A percentile compares a stretch with the other conserved stretches of the same genome.
These are phyloP conservation scores for Spiromastix sp. DNA, from an alignment of 2,329 filamentous ascomycete genomes.

Conservation along the genomic window DNA sequence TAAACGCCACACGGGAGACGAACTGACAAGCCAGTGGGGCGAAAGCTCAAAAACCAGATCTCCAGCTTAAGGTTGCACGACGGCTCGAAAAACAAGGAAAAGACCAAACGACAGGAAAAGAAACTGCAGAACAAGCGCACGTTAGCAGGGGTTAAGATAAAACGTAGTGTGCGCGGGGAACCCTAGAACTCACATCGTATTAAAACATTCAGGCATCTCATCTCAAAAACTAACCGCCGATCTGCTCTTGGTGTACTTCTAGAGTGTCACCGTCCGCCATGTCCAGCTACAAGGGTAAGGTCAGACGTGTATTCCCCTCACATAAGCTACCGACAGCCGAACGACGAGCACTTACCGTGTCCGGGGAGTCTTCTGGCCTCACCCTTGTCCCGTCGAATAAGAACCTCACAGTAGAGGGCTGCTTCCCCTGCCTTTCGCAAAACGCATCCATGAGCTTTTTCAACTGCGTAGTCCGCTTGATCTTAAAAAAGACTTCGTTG, in stretches of 20 bases:
- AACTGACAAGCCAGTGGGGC: no score
- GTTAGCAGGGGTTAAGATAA: not conserved
- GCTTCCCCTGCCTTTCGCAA: slow-evolving; percentile 91
- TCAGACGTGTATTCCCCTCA: not conserved
- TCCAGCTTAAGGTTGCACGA: no score
- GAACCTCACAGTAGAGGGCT: slow-evolving; percentile 73
- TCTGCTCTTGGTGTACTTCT: slow-evolving; percentile 97
- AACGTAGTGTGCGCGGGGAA: not conserved
- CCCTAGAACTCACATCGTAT: no score
- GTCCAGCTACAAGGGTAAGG: slow-evolving; percentile 57
- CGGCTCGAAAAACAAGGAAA: not conserved
- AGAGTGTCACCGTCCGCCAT: slow-evolving; percentile 95
- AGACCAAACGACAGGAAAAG: not conserved
- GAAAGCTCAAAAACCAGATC: no score
- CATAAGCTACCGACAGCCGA: not conserved
- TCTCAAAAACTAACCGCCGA: slow-evolving; percentile 52
- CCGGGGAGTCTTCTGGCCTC: slow-evolving; percentile 78
- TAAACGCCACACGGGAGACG: no score
- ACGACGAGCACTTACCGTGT: slow-evolving; percentile 57
- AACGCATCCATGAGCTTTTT: slow-evolving; percentile 99
- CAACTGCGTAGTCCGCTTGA: slow-evolving; percentile 89
- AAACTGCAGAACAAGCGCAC: not conserved
- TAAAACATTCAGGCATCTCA: no score
- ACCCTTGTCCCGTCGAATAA: slow-evolving; percentile 94
- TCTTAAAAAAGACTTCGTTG: slow-evolving; percentile 99